Evolutionary conservation across 2,329 filamentous ascomycete genomes (phyloP).

Genomic region (Chaetomiaceae sp.): DNA sequence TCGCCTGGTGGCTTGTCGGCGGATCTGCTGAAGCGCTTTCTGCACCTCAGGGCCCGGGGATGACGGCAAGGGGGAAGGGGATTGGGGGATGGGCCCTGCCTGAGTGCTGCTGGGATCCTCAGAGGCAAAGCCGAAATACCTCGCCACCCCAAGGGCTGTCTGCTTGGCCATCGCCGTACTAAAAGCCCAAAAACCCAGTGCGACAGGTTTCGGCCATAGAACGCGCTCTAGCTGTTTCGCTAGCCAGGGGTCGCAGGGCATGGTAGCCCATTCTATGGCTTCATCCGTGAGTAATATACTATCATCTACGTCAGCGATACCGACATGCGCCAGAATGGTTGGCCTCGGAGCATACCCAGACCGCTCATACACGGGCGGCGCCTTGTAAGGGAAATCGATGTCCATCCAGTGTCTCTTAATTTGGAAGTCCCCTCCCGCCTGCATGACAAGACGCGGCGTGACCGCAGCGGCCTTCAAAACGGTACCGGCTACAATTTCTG

Average conservation of each 20-base stretch:
- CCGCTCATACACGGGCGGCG: constrained; percentile 56
- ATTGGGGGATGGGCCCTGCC: background rate
- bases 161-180: constrained; percentile 44
- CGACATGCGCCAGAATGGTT: background rate
- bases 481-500: too few relatives aligned
- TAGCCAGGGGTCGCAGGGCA: constrained; percentile 45
- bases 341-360: constrained; percentile 48
- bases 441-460: too few relatives aligned
- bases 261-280: constrained; percentile 43
- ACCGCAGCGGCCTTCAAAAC: too few relatives aligned
- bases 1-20: constrained; percentile 23
- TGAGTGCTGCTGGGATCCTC: constrained; percentile 4
- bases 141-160: constrained; percentile 41
- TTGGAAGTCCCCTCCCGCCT: constrained; percentile 43
- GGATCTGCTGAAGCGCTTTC: constrained; percentile 30
- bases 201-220: constrained; percentile 51
- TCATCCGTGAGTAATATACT: constrained; percentile 50
- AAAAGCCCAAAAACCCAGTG: constrained; percentile 50
- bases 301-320: constrained; percentile 23
- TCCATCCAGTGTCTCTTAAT: constrained; percentile 56
- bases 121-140: constrained; percentile 42
- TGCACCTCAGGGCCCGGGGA: constrained; percentile 32
- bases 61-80: constrained; percentile 17
- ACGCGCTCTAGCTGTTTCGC: constrained; percentile 45
- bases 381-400: constrained; percentile 53